Conservation (phyloP, 202 grass and related monocot genomes). For the Bolboschoenoplectus hybrid region DNA sequence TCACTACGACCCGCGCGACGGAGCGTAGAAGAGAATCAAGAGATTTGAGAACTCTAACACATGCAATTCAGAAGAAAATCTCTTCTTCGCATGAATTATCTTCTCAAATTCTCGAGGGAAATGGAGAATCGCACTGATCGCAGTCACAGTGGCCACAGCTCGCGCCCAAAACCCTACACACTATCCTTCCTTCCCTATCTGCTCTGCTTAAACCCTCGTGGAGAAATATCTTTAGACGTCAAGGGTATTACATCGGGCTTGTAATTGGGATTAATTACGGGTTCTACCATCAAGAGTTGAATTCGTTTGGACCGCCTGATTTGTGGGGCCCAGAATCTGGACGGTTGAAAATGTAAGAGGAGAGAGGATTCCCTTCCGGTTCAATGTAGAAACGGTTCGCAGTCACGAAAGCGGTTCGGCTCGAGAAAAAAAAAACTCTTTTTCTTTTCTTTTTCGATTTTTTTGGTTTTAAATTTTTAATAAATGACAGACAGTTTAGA, state of each 20-base stretch:
- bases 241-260: background rate
- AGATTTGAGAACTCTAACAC: slow-evolving; percentile 13
- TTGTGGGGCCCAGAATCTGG: background rate
- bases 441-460: background rate
- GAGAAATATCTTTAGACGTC: slow-evolving; percentile 26
- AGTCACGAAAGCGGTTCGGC: background rate
- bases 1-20: background rate
- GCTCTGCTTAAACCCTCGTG: slow-evolving; percentile 31
- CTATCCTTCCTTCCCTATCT: background rate
- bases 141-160: slow-evolving; percentile 34
- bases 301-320: slow-evolving; percentile 17
- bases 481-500: no score
- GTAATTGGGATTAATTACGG: background rate
- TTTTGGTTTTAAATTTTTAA: background rate
- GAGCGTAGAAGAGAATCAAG: slow-evolving; percentile 7
- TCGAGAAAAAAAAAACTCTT: background rate
- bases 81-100: background rate
- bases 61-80: background rate
- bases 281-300: slow-evolving; percentile 7
- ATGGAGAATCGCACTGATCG: slow-evolving; percentile 30
- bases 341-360: background rate
- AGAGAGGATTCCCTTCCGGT: background rate
- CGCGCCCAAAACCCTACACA: slow-evolving; percentile 43
- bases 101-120: slow-evolving; percentile 18
- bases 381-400: background rate